Base-by-base conservation (phyloP, 2,329 filamentous ascomycete species). In the Colletotrichum cordylinicola region DNA sequence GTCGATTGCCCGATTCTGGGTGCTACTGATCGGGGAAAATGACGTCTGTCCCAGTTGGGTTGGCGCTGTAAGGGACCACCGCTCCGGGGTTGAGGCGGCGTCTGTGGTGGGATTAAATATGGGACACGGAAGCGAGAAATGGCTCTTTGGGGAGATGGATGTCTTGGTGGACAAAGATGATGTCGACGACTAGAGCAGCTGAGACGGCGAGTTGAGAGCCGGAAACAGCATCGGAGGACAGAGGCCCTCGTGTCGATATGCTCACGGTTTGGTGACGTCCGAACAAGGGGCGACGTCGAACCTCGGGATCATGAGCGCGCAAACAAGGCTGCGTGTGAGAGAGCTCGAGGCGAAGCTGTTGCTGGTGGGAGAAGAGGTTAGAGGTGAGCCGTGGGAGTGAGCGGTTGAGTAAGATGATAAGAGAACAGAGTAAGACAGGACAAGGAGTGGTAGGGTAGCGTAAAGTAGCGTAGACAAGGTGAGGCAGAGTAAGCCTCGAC, bases 81-180 rank as follows among this genome's bases (percentile, higher is more conserved):
- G n/a, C 37, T 64, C 56, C 43, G 43, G 56, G 60, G 48, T 43
- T 60, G 58, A 64, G 64, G 70, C 35, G 39, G 67, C 12, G 27
- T 35, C 35, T 55, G 52, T 37, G 29, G 48, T 31, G 56, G 74
- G 35, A 43, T 69, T 76, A 69, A 73, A 72, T 65, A 69, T 69
- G 74, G 74, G 58, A 65, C 74, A 43, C 61, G 52, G 58, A 37
- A 64, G 56, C 56, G 70, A 43, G 27, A 69, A 76, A 74, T 60
- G 58, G 73, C 70, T 48, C 24, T 55, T 39, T 16, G 66, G 35
- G 55, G n/a, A 68, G 43, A 52, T 21, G 15, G 66, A 60, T 18
- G 33, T 39, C 24, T n/a, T 24, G 29, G 52, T 21, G 15, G 43
- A 60, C 35, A 65, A 33, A 52, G 48, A 58, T 27, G 56, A 60